Base-by-base conservation (phyloP, 768 basidiomycete genomes). In the Lentinula aciculospora region DNA sequence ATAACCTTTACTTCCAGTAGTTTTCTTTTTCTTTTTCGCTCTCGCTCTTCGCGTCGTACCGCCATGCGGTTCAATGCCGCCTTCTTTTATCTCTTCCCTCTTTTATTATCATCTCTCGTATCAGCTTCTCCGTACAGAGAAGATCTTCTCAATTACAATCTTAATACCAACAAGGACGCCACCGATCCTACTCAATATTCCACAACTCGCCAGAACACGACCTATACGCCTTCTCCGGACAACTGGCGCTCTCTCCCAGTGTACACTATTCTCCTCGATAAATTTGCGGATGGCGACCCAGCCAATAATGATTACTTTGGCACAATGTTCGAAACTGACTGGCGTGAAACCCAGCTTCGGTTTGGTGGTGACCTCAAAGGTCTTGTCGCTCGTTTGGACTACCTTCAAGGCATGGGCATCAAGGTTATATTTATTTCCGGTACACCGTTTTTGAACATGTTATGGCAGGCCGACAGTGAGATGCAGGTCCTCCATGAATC, bases 391-490 rank as follows among this genome's bases (percentile, higher is more conserved):
- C 85, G 80, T 58, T 75, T 97, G 60, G 94, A 97, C 71, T 97
- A 97, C 68, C 76, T 97, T 17, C 78, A 91, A 46, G 91, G 90
- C 62, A 94, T 95, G 91, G 94, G 94, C 62, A 72, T 93, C 61
- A 77, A 77, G 64, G 80, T 85, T 51, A 85, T 97, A 64, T 97
- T 92, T 74, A 89, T 96, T 68, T 92, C 94, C 21, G 94, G 94
- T 55, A 97, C 94, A 1, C 85, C 88, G 53, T 97, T 92, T 71
- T 60, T 97, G 60, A 96, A 96, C 80, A 94, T 95, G 94, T 72
- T 92, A 19, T 96, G 94, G 94, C 88, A 94, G 68, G 89, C 93
- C 4, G 94, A 96, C 81, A 94, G 94, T 94, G 56, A 68, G 92
- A 27, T 50, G 44, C 39, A 2, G 45, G 34, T 49, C 42, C 47